phyloP scores from a whole-genome alignment of 1,139 yeast genomes.

The Yarrowia galli region DNA sequence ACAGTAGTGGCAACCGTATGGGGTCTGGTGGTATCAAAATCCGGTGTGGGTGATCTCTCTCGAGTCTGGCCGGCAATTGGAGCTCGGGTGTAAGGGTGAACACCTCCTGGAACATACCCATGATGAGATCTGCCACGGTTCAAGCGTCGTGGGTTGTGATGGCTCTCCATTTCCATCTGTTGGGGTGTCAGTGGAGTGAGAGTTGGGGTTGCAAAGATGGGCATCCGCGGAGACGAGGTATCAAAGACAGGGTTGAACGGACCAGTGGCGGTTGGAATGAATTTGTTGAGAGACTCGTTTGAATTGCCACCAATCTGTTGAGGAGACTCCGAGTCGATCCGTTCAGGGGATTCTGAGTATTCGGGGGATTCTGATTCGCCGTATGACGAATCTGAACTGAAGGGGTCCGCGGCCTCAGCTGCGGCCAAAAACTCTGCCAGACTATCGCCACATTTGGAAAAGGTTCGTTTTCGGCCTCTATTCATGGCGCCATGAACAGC shows the following conservation, averaged over 20 bases:
- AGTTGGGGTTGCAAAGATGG: conserved; percentile 2
- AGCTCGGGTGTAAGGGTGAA: conserved; percentile 17
- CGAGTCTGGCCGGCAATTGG: conserved; percentile 1
- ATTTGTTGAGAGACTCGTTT: neutral
- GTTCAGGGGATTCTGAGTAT: neutral
- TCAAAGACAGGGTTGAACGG: conserved; percentile 20
- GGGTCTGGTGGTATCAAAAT: conserved; percentile 18
- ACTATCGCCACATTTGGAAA: conserved; percentile 1
- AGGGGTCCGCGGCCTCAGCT: neutral
- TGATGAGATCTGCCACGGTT: conserved; percentile 32
- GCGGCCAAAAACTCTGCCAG: neutral
- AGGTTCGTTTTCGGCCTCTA: conserved; percentile 1
- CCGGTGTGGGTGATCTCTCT: conserved; percentile 22
- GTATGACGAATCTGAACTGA: neutral
- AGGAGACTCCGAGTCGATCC: too few species aligned
- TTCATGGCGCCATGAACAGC: conserved; percentile 2
- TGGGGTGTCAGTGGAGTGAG: conserved; percentile 11
- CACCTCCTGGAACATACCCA: conserved; percentile 21
- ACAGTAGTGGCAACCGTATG: neutral
- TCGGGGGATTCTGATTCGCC: neutral
- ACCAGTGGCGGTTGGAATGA: neutral
- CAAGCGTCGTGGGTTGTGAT: conserved; percentile 10
- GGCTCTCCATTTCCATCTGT: conserved; percentile 14
- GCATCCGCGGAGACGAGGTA: conserved; percentile 31
- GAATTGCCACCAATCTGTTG: too few species aligned